Evolutionary conservation across 441 rosid genomes (phyloP).

Genomic region (Gossypium laxum): DNA sequence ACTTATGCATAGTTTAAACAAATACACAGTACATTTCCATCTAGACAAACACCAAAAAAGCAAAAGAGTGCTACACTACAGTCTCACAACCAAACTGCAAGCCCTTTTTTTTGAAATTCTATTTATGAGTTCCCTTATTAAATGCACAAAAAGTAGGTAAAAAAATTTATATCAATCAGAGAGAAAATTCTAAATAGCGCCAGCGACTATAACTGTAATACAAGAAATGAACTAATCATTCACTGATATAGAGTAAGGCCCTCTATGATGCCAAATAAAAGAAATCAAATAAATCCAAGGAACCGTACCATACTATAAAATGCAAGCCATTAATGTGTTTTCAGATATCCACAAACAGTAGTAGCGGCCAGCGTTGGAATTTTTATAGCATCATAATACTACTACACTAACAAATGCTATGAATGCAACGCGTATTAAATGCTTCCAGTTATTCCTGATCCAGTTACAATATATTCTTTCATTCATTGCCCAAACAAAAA

Average conservation of each 20-base stretch:
- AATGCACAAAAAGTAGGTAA: not conserved
- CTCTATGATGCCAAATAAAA: not conserved
- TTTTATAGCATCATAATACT: not conserved
- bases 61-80: not conserved
- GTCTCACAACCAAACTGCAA: constrained; percentile 8
- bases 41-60: not conserved
- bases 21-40: not conserved
- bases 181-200: not conserved
- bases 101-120: not conserved
- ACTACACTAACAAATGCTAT: constrained; percentile 1
- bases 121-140: not conserved
- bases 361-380: not conserved
- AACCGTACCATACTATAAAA: not conserved
- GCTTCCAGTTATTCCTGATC: not conserved
- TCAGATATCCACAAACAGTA: not conserved
- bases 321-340: not conserved
- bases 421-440: not conserved
- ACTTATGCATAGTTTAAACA: constrained; percentile 2
- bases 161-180: not conserved
- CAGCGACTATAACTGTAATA: not conserved
- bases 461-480: not conserved
- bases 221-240: not conserved
- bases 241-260: not conserved
- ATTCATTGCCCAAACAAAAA: constrained; percentile 6
- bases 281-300: not conserved